Percentiles rank a stretch among this genome's conserved stretches.
phyloP scores from a whole-genome alignment of 140 eudicot genomes.

The Stevia rebaudiana region DNA sequence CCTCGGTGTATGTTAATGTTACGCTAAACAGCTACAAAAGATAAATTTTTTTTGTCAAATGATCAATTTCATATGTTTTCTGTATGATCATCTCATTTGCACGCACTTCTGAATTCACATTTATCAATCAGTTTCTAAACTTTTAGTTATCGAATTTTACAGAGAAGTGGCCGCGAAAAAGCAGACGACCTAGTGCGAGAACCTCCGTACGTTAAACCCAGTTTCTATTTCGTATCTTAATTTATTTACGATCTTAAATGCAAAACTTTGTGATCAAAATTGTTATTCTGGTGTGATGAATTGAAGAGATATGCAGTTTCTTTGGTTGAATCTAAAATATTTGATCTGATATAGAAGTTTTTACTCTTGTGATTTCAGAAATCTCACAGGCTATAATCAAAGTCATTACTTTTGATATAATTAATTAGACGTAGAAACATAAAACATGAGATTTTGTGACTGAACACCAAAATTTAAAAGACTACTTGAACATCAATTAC shows the following conservation, averaged over 20 bases:
- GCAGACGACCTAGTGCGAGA: constrained; percentile 54
- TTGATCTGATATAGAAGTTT: constrained; percentile 3
- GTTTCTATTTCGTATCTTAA: background rate
- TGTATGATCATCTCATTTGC: background rate
- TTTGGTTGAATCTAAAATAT: background rate
- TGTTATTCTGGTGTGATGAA: constrained; percentile 8
- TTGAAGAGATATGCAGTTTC: constrained; percentile 7
- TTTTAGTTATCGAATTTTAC: constrained; percentile 17
- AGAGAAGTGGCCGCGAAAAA: constrained; percentile 63
- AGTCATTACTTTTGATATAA: background rate
- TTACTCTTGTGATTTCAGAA: background rate
- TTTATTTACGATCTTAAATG: constrained; percentile 7
- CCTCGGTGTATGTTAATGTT: constrained; percentile 50
- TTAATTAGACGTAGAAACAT: background rate
- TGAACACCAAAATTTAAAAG: background rate
- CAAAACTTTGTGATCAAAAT: constrained; percentile 17
- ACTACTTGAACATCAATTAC: background rate
- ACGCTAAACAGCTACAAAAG: constrained; percentile 1
- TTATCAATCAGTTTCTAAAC: background rate
- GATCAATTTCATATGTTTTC: background rate
- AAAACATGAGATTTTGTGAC: constrained; percentile 4
- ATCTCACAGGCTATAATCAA: background rate
- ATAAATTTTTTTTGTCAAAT: background rate
- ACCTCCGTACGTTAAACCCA: constrained; percentile 57
- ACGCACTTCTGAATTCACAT: background rate